A percentile compares a stretch with the other conserved stretches of the same genome.
phyloP scores from a whole-genome alignment of 805 yeast genomes.

The Wickerhamiella nectarea region DNA sequence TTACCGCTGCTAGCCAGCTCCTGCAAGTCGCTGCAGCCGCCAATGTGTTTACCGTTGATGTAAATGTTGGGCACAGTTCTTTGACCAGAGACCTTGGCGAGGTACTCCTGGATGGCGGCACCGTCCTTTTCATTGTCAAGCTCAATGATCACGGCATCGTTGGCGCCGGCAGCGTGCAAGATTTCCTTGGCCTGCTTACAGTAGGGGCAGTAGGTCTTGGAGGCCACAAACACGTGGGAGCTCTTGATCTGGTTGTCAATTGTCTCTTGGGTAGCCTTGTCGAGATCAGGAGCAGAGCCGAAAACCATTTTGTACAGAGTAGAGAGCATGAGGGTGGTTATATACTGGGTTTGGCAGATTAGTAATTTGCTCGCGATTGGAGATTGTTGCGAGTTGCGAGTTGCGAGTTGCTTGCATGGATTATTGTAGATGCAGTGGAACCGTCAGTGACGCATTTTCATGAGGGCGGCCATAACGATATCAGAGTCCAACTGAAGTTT shows the following conservation, averaged over 20 bases:
- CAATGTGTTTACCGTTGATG: slow-evolving; percentile 83
- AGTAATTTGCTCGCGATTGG: not conserved
- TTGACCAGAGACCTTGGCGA: slow-evolving; percentile 70
- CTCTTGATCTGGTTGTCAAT: slow-evolving; percentile 51
- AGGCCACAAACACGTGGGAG: slow-evolving; percentile 66
- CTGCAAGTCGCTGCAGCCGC: slow-evolving; percentile 88
- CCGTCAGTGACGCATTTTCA: not conserved
- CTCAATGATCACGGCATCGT: slow-evolving; percentile 21
- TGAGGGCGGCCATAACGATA: not conserved
- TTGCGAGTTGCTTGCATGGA: too few relatives aligned
- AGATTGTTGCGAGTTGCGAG: too few relatives aligned
- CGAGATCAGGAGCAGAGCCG: not conserved
- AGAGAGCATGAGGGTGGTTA: not conserved
- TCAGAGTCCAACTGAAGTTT: not conserved
- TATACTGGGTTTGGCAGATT: not conserved
- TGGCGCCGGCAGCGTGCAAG: slow-evolving; percentile 30
- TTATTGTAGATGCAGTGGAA: too few relatives aligned
- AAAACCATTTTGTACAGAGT: not conserved
- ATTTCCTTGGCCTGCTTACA: slow-evolving; percentile 36
- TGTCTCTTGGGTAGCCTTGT: not conserved
- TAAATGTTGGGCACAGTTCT: slow-evolving; percentile 87
- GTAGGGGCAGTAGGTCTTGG: slow-evolving; percentile 63
- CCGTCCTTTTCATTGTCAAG: slow-evolving; percentile 45
- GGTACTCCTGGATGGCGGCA: slow-evolving; percentile 64
- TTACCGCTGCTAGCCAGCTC: slow-evolving; percentile 47